Evolutionary conservation across 257 asterid genomes (phyloP).

Genomic region (Prunella vulgaris): DNA sequence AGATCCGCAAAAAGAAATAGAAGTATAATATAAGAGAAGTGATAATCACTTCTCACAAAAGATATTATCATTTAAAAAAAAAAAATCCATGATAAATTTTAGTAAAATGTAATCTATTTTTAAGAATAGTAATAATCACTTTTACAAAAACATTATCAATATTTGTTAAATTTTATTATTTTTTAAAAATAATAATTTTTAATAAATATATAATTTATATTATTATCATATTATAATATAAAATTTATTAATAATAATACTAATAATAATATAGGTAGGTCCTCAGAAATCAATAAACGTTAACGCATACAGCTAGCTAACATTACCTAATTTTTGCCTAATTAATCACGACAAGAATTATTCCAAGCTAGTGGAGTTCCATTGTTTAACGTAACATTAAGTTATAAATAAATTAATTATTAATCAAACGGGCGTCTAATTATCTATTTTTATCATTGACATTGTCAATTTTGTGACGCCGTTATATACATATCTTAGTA

Average conservation of each 20-base stretch:
- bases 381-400: neutral
- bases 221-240: no score
- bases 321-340: neutral
- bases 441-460: neutral
- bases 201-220: no score
- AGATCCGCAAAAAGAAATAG: no score
- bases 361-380: neutral
- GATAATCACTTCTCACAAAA: no score
- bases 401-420: neutral
- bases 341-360: neutral
- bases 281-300: neutral
- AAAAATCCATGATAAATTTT: no score
- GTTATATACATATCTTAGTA: neutral
- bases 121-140: no score
- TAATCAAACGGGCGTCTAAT: neutral
- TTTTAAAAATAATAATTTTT: no score
- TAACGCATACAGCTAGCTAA: constrained; percentile 21
- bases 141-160: no score
- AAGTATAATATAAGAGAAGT: no score
- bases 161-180: no score
- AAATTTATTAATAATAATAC: neutral
- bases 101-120: no score
- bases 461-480: neutral
- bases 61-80: no score
- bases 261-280: neutral